Conservation (phyloP, 352 stramenopile genomes). For the Pythium pyrilobum region DNA sequence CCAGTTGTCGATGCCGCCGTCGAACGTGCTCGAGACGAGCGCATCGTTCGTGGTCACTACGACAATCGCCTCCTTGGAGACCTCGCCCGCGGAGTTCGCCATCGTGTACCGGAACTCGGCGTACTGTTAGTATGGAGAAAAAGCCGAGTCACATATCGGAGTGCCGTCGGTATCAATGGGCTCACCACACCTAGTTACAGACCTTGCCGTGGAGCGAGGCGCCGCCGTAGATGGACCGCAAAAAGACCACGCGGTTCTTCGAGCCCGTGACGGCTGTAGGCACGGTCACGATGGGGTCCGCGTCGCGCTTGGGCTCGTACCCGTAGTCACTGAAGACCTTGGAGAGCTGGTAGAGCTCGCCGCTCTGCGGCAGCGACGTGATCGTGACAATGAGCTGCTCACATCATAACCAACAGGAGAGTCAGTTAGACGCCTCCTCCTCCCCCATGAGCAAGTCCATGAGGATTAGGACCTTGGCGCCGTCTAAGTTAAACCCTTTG, state of each 20-base stretch:
- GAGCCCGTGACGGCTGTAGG: constrained; percentile 71
- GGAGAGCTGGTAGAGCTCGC: constrained; percentile 86
- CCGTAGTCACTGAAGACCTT: constrained; percentile 87
- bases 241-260: constrained; percentile 84
- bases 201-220: constrained; percentile 61
- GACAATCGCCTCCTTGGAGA: constrained; percentile 66
- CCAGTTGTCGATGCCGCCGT: constrained; percentile 76
- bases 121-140: constrained; percentile 34
- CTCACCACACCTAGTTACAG: too few species aligned
- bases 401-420: not conserved
- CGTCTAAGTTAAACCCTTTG: constrained; percentile 68
- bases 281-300: constrained; percentile 44
- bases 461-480: constrained; percentile 25
- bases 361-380: constrained; percentile 75
- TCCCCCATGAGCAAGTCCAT: not conserved
- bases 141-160: not conserved
- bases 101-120: constrained; percentile 86
- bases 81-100: constrained; percentile 49
- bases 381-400: constrained; percentile 68
- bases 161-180: not conserved
- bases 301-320: constrained; percentile 79
- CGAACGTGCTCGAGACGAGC: constrained; percentile 84
- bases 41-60: constrained; percentile 61
- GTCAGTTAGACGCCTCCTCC: too few species aligned
- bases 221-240: constrained; percentile 52